Evolutionary conservation across 1,284 basidiomycete genomes (phyloP), one percentile per base, ranked within the genome.

Genomic region (Pseudomicrostroma phylloplanum): DNA sequence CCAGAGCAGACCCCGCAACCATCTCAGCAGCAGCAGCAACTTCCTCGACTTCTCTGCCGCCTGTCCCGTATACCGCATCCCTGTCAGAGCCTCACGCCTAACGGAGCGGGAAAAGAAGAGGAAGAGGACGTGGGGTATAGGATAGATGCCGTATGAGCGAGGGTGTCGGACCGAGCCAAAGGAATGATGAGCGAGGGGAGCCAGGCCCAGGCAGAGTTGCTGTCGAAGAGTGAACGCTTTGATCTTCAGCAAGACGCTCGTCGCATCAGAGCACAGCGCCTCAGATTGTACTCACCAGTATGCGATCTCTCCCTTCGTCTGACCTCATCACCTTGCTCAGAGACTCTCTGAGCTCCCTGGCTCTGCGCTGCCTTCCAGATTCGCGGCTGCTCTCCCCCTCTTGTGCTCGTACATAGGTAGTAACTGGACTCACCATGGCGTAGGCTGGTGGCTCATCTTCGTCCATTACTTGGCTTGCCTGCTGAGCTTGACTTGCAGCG

Each of bases 131-230:
- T 54, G 51, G 13, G 51, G 51, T 23, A 54, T 25, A 54, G 51
- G 51, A 7, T 26, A 54, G 2, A 54, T 15, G 13, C 51, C 51
- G 21, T 13, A 54, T 21, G 25, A 54, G 51, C 51, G 51, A 21
- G 51, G 51, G 15, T 25, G 51, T 15, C 51, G 51, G 13, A 54
- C 51, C 2, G 51, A 54, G 15, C 51, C 51, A 54, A 54, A 54
- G 51, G 51, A 19, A 26, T 26, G 51, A 26, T 54, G 51, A 15
- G 21, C 13, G 13, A 54, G 51, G 17, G 23, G 51, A 25, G 51
- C 51, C 13, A 54, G 51, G 26, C 51, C 51, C 6, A 23, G 51
- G 25, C n/a, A 23, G 51, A 54, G 51, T 54, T 54, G 51, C 51
- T 54, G 51, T 25, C 21, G 26, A 25, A 15, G 25, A 25, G 15